Evolutionary conservation across 768 basidiomycete genomes (phyloP), one percentile per base, ranked within the genome.

Genomic region (Hericium rajendrae): DNA sequence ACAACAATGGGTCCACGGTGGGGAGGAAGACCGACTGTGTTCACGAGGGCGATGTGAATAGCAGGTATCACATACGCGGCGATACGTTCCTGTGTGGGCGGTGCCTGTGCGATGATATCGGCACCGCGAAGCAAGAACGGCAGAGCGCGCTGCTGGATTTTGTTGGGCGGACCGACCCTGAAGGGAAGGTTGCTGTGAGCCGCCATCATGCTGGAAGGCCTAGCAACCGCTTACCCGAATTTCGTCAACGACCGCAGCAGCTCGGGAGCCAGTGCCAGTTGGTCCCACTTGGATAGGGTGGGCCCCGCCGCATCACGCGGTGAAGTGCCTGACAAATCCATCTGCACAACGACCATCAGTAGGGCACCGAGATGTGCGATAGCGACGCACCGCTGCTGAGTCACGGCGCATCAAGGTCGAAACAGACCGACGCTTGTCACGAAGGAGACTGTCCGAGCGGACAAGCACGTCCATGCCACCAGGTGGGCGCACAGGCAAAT

Each of bases 31-130:
- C 73, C 72, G 16, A 74, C 63, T 24, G 85, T 78, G 59, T 86
- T 79, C 38, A 84, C 79, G 56, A 94, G 75, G 38, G 88, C 86
- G 54, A 87, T 81, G 66, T 92, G 89, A 48, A 93, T 88, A 28
- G 88, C 89, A 51, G 91, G 93, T 59, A 95, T 93, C 52, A 93
- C 86, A 72, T 99, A 99, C 58, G 94, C 93, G 22, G 95, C 94
- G 65, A 99, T 99, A 49, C 97, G 82, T 70, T 99, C 97, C 69
- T 97, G 95, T 0, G 97, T 98, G 0, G 97, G 94, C 50, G 97
- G 97, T 10, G 95, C 97, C 72, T 99, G 97, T 9, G 95, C 94
- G 66, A 99, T 98, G 67, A 98, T 97, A 65, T 99, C 97, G 39
- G 92, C 83, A 8, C 93, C 94, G 53, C 88, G 83, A 38, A 98